These are phyloP conservation scores for Heterobasidion irregulare DNA, from an alignment of 1,284 basidiomycete species.

Conservation along the genomic window DNA sequence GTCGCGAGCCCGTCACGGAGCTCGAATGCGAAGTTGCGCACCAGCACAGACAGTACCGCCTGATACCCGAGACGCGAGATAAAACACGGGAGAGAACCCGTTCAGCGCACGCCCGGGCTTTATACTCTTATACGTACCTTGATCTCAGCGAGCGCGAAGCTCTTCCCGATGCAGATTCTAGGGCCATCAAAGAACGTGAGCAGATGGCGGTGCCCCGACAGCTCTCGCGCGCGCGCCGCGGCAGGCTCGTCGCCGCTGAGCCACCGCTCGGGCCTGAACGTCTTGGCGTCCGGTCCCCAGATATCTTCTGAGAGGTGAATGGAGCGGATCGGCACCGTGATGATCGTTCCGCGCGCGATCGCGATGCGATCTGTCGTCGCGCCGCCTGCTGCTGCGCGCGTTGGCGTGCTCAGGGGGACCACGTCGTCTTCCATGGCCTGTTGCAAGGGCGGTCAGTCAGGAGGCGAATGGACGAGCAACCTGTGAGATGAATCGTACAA, in stretches of 20 bases:
- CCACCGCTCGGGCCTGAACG: conserved; percentile 19
- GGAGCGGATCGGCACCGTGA: conserved; percentile 29
- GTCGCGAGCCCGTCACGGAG: too few species aligned
- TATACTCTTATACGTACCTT: neutral
- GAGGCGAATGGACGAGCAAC: neutral
- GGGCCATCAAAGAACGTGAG: conserved; percentile 33
- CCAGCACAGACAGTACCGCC: too few species aligned
- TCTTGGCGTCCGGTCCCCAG: conserved; percentile 30
- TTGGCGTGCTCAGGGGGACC: conserved; percentile 38
- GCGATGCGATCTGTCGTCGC: conserved; percentile 28
- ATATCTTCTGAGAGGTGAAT: conserved; percentile 40
- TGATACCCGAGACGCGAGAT: too few species aligned
- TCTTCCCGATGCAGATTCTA: conserved; percentile 31
- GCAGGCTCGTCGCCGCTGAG: conserved; percentile 12
- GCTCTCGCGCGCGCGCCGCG: conserved; percentile 22
- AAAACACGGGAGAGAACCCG: neutral
- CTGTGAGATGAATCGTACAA: conserved; percentile 6
- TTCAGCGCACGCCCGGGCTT: too few species aligned
- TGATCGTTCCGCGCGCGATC: conserved; percentile 34
- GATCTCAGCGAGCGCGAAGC: conserved; percentile 20
- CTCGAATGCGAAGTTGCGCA: too few species aligned
- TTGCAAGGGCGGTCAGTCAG: neutral
- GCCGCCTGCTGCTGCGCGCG: conserved; percentile 27
- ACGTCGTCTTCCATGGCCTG: conserved; percentile 37
- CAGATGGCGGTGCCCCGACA: conserved; percentile 31